phyloP scores from a whole-genome alignment of 1,284 basidiomycete species.

The Kwoniella shivajii region DNA sequence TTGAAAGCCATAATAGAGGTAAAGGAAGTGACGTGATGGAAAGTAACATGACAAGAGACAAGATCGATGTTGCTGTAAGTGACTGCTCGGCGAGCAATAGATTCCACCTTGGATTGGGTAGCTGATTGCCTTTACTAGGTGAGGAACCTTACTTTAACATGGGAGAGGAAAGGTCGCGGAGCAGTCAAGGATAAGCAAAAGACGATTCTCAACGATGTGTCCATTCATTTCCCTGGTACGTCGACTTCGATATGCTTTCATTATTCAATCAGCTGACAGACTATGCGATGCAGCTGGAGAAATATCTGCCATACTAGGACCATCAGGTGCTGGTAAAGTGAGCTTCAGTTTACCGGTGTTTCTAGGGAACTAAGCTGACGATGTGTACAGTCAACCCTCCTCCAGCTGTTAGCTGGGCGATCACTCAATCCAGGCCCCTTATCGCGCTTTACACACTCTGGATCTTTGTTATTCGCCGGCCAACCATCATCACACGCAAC shows the following conservation, averaged over 20 bases:
- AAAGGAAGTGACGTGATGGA: slow-evolving; percentile 49
- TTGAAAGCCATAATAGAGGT: slow-evolving; percentile 46
- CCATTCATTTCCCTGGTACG: slow-evolving; percentile 53
- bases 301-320: slow-evolving; percentile 57
- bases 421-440: slow-evolving; percentile 47
- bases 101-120: no score
- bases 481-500: slow-evolving; percentile 33
- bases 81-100: neutral
- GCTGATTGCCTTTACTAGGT: slow-evolving; percentile 16
- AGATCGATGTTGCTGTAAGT: slow-evolving; percentile 50
- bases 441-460: slow-evolving; percentile 47
- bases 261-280: neutral
- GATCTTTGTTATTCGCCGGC: slow-evolving; percentile 52
- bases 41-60: slow-evolving; percentile 51
- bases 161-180: slow-evolving; percentile 39
- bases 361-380: slow-evolving; percentile 18
- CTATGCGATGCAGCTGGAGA: slow-evolving; percentile 46
- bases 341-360: neutral
- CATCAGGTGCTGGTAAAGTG: slow-evolving; percentile 56
- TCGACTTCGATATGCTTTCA: neutral
- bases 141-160: slow-evolving; percentile 43
- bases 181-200: slow-evolving; percentile 39
- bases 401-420: slow-evolving; percentile 57
- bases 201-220: slow-evolving; percentile 56
- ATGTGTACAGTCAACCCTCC: slow-evolving; percentile 51